Percentiles rank a stretch among this genome's conserved stretches.
Evolutionary conservation across 208 protist genomes (phyloP).

Genomic region (Leishmania major): DNA sequence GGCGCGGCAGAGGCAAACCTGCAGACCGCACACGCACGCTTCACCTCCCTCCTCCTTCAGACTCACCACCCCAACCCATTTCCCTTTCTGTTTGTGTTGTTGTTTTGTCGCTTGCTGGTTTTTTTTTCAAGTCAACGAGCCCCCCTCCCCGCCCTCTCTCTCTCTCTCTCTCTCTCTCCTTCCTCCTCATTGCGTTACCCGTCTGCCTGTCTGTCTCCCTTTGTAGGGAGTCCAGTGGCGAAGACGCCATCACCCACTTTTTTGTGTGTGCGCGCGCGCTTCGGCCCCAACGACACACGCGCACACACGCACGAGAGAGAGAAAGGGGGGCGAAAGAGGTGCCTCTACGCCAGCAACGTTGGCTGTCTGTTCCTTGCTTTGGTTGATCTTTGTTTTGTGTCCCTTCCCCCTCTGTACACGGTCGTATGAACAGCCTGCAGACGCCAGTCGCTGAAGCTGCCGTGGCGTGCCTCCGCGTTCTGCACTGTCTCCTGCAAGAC

Average conservation of each 20-base stretch:
- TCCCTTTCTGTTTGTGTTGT: background rate
- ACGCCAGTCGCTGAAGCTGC: slow-evolving; percentile 17
- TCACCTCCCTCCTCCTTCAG: background rate
- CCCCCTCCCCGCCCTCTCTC: too few relatives aligned
- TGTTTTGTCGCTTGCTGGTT: background rate
- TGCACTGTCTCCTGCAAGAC: slow-evolving; percentile 64
- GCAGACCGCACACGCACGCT: background rate
- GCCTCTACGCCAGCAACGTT: background rate
- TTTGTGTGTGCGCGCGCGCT: background rate
- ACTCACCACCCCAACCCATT: background rate
- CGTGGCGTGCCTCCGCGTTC: slow-evolving; percentile 48
- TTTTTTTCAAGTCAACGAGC: background rate
- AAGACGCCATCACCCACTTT: background rate
- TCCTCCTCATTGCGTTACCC: background rate
- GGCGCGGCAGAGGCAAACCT: background rate
- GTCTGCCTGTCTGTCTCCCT: background rate
- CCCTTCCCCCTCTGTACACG: background rate
- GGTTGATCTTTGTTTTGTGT: slow-evolving; percentile 2
- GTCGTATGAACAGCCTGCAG: slow-evolving; percentile 16
- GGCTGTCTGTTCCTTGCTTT: background rate
- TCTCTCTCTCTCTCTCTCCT: too few relatives aligned
- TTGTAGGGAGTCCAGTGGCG: background rate
- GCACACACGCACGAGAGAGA: background rate
- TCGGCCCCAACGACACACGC: background rate
- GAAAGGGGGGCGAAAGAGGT: background rate